Evolutionary conservation across 2,329 filamentous ascomycete genomes (phyloP).

Genomic region (Colletotrichum lindemuthianum): DNA sequence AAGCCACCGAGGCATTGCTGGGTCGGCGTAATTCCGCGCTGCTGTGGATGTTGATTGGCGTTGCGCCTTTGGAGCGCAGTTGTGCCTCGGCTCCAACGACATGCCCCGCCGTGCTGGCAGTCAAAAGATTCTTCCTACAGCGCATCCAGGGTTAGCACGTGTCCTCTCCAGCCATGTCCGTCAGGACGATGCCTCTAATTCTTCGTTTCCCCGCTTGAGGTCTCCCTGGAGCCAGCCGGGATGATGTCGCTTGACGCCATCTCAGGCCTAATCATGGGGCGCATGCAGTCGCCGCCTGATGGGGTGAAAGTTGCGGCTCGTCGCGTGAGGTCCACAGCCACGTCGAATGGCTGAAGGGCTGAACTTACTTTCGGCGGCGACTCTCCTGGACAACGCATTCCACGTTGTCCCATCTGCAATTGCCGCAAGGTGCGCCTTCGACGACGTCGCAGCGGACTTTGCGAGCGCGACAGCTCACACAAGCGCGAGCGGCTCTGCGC

Average conservation of each 20-base stretch:
- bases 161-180: not conserved
- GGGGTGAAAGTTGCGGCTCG: too few relatives aligned
- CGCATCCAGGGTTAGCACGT: conserved; percentile 11
- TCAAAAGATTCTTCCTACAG: conserved; percentile 56
- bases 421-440: conserved; percentile 86
- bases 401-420: conserved; percentile 84
- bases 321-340: too few relatives aligned
- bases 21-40: conserved; percentile 51
- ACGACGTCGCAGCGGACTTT: conserved; percentile 96
- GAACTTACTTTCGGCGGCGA: conserved; percentile 83
- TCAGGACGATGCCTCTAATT: conserved; percentile 7
- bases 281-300: too few relatives aligned
- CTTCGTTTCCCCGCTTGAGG: not conserved
- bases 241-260: too few relatives aligned
- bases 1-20: conserved; percentile 44
- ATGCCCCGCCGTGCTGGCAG: conserved; percentile 49
- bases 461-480: conserved; percentile 85
- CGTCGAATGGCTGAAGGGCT: too few relatives aligned
- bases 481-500: conserved; percentile 89
- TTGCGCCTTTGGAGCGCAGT: conserved; percentile 49
- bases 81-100: conserved; percentile 56
- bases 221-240: not conserved
- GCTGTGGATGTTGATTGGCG: conserved; percentile 48
- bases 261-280: too few relatives aligned
- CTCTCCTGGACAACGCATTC: conserved; percentile 83